Evolutionary conservation across 2,329 filamentous ascomycete species (phyloP).

Genomic region (Albophoma yamanashiensis): DNA sequence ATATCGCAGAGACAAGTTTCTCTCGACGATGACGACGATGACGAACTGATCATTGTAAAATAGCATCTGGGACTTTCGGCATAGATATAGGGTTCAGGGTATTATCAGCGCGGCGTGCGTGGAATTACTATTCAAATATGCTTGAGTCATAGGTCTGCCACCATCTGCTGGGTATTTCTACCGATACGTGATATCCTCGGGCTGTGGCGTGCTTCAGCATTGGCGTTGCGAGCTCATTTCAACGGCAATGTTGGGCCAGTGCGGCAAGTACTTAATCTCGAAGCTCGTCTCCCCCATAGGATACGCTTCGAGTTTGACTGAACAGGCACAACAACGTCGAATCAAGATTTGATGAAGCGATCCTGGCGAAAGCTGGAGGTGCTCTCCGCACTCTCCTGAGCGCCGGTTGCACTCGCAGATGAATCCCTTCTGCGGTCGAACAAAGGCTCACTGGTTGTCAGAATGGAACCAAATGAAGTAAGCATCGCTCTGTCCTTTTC

Average conservation of each 20-base stretch:
- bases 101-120: not conserved
- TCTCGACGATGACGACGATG: conserved; percentile 37
- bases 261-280: not conserved
- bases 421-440: no score
- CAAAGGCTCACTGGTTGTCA: not conserved
- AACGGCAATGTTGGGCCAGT: not conserved
- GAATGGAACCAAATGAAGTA: no score
- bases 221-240: not conserved
- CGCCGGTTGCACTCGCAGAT: no score
- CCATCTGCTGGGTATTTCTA: not conserved
- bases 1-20: conserved; percentile 22
- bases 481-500: not conserved
- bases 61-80: conserved; percentile 4
- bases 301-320: not conserved
- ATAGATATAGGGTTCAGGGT: not conserved
- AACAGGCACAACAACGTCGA: not conserved
- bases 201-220: not conserved
- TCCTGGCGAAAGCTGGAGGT: not conserved
- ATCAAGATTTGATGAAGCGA: not conserved
- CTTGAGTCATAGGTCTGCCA: not conserved
- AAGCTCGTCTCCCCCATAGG: not conserved
- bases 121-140: not conserved
- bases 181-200: not conserved
- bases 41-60: conserved; percentile 39
- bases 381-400: no score